phyloP scores from a whole-genome alignment of 371 early-diverging fungal species.

The Globomyces sp. region DNA sequence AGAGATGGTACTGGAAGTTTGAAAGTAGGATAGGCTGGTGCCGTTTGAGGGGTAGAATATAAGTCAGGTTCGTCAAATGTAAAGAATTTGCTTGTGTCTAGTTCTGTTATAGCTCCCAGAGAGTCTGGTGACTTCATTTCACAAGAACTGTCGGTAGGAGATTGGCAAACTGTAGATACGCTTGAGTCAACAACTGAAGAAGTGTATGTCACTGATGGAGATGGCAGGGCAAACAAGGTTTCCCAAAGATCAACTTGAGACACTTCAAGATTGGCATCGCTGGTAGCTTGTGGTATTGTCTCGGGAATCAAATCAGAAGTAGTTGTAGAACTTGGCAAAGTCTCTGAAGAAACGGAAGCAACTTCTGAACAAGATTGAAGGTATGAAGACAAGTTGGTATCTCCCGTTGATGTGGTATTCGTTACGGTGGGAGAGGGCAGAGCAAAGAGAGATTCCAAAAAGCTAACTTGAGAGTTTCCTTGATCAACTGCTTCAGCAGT shows the following conservation, averaged over 20 bases:
- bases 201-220: too few relatives aligned
- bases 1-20: constrained; percentile 1
- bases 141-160: background rate
- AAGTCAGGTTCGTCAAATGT: constrained; percentile 10
- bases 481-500: too few relatives aligned
- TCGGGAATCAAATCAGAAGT: too few relatives aligned
- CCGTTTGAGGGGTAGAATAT: background rate
- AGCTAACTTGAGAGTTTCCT: too few relatives aligned
- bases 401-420: background rate
- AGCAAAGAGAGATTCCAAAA: background rate
- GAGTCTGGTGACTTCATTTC: background rate
- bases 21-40: too few relatives aligned
- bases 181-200: background rate
- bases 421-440: background rate
- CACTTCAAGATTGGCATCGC: too few relatives aligned
- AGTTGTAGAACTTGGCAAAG: too few relatives aligned
- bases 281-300: too few relatives aligned
- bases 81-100: background rate
- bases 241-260: too few relatives aligned
- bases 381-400: background rate
- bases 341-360: too few relatives aligned
- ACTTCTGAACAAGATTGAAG: too few relatives aligned
- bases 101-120: background rate
- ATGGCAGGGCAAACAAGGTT: too few relatives aligned
- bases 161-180: background rate